phyloP scores from a whole-genome alignment of 2,329 filamentous ascomycete genomes.

The Exophiala sideris region DNA sequence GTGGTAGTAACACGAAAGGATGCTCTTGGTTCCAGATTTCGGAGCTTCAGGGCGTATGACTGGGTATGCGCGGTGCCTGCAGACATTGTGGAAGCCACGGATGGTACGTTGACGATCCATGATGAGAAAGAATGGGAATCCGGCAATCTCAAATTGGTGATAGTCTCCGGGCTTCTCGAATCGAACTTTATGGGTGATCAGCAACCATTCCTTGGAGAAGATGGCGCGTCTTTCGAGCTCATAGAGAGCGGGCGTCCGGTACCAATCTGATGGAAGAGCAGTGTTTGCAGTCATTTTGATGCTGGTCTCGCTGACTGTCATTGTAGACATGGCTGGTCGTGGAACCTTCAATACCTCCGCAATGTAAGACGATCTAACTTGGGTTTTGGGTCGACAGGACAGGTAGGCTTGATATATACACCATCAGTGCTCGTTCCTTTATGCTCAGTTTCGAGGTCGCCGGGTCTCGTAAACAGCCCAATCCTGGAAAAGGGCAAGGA shows the following conservation, averaged over 20 bases:
- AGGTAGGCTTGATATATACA: no score
- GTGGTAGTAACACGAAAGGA: conserved; percentile 58
- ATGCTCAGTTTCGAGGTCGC: no score
- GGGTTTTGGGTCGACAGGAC: no score
- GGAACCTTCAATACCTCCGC: no score
- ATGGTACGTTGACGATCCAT: conserved; percentile 50
- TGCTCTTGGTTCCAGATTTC: neutral
- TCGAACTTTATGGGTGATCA: conserved; percentile 39
- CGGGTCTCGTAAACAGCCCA: no score
- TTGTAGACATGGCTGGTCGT: neutral
- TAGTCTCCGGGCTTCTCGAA: conserved; percentile 47
- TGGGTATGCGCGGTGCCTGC: conserved; percentile 56
- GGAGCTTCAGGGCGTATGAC: conserved; percentile 40
- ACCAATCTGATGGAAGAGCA: conserved; percentile 42
- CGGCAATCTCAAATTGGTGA: conserved; percentile 31
- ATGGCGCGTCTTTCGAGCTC: conserved; percentile 49
- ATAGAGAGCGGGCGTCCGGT: conserved; percentile 46
- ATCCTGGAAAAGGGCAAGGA: no score
- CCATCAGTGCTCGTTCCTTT: no score
- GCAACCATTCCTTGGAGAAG: conserved; percentile 49
- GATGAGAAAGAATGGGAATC: conserved; percentile 54
- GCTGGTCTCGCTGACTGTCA: no score
- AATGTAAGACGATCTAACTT: no score
- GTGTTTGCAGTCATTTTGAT: neutral
- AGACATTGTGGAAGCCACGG: conserved; percentile 61